Percentiles rank a stretch among this genome's conserved stretches.
phyloP scores from a whole-genome alignment of 2,329 filamentous ascomycete species.

The Fusarium sp. region DNA sequence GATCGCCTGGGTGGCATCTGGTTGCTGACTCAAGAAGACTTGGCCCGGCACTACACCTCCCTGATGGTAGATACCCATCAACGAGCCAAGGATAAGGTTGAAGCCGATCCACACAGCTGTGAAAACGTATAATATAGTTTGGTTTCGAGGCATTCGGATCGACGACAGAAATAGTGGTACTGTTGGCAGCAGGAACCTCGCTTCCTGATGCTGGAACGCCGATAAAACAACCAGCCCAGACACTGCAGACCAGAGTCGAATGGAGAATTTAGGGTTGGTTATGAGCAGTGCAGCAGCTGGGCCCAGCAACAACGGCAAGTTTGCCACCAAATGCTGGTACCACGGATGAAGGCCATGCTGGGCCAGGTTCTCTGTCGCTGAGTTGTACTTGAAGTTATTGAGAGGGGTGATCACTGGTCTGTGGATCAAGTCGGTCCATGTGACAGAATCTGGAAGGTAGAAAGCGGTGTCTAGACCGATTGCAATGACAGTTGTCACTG shows the following conservation, averaged over 20 bases:
- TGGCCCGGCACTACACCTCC: constrained; percentile 81
- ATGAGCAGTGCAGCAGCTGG: constrained; percentile 74
- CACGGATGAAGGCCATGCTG: constrained; percentile 81
- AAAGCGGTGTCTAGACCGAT: constrained; percentile 87
- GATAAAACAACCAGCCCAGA: constrained; percentile 78
- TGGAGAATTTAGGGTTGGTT: constrained; percentile 65
- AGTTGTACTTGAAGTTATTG: constrained; percentile 83
- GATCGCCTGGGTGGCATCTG: constrained; percentile 74
- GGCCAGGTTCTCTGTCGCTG: constrained; percentile 74
- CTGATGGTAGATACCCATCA: constrained; percentile 88
- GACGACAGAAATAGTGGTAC: constrained; percentile 82
- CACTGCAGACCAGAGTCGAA: constrained; percentile 77
- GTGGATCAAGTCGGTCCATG: constrained; percentile 71
- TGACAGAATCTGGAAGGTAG: constrained; percentile 73
- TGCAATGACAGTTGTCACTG: constrained; percentile 76
- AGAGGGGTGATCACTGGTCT: constrained; percentile 79
- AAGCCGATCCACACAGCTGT: constrained; percentile 73
- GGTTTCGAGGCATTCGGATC: constrained; percentile 70
- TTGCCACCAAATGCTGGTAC: constrained; percentile 80
- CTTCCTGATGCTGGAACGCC: constrained; percentile 82
- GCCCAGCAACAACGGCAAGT: constrained; percentile 76
- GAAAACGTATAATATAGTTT: constrained; percentile 64
- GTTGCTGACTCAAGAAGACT: constrained; percentile 76
- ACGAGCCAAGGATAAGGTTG: constrained; percentile 72
- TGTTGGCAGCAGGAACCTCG: constrained; percentile 79